phyloP scores from a whole-genome alignment of 768 basidiomycete species.

The Suillus americanus region DNA sequence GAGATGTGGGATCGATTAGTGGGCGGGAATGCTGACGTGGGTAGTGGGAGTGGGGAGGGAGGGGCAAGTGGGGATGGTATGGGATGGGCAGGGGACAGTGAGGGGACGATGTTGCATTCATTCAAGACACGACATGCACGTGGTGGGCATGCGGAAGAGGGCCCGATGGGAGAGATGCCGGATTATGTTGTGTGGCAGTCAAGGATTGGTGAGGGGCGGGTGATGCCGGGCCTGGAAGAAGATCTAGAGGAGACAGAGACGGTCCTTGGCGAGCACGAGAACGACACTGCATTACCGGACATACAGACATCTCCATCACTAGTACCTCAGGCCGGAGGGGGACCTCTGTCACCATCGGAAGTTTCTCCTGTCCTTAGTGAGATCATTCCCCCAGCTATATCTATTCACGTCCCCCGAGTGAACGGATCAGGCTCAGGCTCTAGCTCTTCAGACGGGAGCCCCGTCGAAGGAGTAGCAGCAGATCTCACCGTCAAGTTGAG shows the following conservation, averaged over 20 bases:
- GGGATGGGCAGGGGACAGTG: conserved; percentile 53
- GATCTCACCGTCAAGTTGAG: not conserved
- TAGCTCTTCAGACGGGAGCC: conserved; percentile 51
- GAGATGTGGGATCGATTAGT: conserved; percentile 54
- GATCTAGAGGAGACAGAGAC: conserved; percentile 3
- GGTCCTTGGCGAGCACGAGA: conserved; percentile 8
- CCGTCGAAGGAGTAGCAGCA: conserved; percentile 31
- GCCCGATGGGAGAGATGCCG: conserved; percentile 44
- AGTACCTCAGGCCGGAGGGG: conserved; percentile 4
- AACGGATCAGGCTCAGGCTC: conserved; percentile 37
- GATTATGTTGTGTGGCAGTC: conserved; percentile 21
- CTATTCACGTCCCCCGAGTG: not conserved
- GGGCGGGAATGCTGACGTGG: conserved; percentile 15
- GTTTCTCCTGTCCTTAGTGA: not conserved
- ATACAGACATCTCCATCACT: not conserved
- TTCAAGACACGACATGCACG: conserved; percentile 18
- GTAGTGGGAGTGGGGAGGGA: not conserved
- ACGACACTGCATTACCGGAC: conserved; percentile 8
- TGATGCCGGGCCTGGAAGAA: conserved; percentile 2
- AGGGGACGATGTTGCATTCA: conserved; percentile 32
- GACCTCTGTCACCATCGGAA: conserved; percentile 5
- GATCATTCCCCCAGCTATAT: not conserved
- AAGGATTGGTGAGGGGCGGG: not conserved
- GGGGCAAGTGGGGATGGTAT: conserved; percentile 37
- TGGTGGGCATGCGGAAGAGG: conserved; percentile 29